Evolutionary conservation across 2,329 filamentous ascomycete genomes (phyloP).

Genomic region (Mycosphaerella sp.): DNA sequence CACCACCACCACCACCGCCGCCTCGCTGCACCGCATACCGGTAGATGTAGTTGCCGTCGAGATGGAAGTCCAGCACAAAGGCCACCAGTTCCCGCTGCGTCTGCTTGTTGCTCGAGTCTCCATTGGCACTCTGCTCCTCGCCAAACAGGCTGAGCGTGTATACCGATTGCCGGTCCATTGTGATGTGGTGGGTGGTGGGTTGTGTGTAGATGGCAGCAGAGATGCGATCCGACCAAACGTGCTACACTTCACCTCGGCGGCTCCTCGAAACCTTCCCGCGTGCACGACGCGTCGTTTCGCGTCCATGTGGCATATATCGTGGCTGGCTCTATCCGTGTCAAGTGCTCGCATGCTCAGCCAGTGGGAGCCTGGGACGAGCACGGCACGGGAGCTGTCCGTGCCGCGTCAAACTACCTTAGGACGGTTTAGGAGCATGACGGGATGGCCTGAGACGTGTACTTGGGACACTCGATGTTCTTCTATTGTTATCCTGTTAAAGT

Average conservation of each 20-base stretch:
- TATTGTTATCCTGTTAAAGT: no score
- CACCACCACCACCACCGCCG: no score
- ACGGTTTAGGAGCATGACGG: no score
- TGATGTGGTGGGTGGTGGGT: constrained; percentile 8
- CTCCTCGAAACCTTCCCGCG: background rate
- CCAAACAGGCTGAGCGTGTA: constrained; percentile 77
- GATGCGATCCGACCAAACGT: background rate
- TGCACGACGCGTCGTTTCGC: constrained; percentile 8
- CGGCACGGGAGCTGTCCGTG: no score
- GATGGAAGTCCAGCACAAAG: constrained; percentile 87
- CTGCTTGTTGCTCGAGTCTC: constrained; percentile 40
- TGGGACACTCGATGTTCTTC: no score
- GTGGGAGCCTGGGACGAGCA: no score
- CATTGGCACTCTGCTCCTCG: constrained; percentile 29
- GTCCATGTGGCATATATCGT: constrained; percentile 3
- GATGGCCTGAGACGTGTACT: no score
- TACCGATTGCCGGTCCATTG: constrained; percentile 81
- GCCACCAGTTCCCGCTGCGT: constrained; percentile 75
- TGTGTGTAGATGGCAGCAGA: constrained; percentile 1
- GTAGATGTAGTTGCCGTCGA: constrained; percentile 94
- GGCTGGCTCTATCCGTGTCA: background rate
- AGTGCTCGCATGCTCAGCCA: no score
- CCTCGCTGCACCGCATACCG: constrained; percentile 49
- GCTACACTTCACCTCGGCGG: no score
- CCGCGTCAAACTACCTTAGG: no score